Evolutionary conservation across 768 basidiomycete species (phyloP).

Genomic region (Crassisporium funariophilum): DNA sequence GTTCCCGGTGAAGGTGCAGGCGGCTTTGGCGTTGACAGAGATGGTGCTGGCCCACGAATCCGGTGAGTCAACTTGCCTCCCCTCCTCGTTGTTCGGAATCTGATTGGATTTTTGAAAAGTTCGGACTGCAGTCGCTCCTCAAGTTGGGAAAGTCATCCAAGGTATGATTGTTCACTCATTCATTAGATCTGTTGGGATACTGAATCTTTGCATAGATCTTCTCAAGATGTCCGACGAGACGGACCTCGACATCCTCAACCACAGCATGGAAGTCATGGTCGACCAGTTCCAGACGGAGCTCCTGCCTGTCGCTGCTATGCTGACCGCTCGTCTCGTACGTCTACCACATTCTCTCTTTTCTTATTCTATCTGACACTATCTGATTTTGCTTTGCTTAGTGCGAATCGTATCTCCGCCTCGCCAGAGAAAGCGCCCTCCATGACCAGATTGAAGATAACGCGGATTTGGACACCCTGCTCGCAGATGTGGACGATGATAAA

Average conservation of each 20-base stretch:
- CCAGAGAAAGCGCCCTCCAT: slow-evolving; percentile 62
- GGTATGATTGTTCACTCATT: slow-evolving; percentile 44
- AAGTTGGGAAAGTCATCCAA: slow-evolving; percentile 87
- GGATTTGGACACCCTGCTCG: slow-evolving; percentile 58
- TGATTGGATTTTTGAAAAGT: slow-evolving; percentile 43
- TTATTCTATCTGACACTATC: background rate
- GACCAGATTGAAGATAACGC: slow-evolving; percentile 54
- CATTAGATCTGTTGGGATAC: slow-evolving; percentile 1
- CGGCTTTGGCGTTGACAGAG: slow-evolving; percentile 78
- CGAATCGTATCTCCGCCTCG: slow-evolving; percentile 80
- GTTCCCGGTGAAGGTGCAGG: slow-evolving; percentile 84
- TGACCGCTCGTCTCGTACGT: slow-evolving; percentile 75
- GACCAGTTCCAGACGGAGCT: slow-evolving; percentile 84
- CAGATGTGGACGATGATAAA: slow-evolving; percentile 78
- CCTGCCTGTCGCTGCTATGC: slow-evolving; percentile 80
- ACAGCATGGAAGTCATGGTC: slow-evolving; percentile 85
- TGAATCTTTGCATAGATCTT: slow-evolving; percentile 45
- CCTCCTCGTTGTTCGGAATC: background rate
- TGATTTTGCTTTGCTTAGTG: slow-evolving; percentile 45
- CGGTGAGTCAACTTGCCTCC: slow-evolving; percentile 41
- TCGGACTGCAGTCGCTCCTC: slow-evolving; percentile 65
- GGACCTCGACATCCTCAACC: slow-evolving; percentile 82
- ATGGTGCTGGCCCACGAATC: slow-evolving; percentile 65
- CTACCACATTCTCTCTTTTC: background rate
- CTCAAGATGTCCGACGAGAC: slow-evolving; percentile 90